These are phyloP conservation scores for Mollisiaceae sp. DNA, from an alignment of 2,329 filamentous ascomycete species.

Conservation along the genomic window DNA sequence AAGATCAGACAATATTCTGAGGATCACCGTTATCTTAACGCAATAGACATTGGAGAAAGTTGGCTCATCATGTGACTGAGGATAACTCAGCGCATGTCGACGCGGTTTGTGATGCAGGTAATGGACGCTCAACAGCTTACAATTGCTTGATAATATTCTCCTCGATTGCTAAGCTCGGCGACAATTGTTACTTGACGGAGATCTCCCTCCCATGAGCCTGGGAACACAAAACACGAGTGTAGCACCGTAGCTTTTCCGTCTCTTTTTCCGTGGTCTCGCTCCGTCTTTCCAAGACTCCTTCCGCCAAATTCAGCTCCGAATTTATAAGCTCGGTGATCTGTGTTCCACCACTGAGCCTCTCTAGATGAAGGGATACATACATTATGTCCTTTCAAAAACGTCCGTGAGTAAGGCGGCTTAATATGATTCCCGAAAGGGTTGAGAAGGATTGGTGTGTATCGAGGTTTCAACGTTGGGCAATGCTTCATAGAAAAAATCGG, in stretches of 20 bases:
- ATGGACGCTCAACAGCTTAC: no score
- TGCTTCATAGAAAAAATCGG: not conserved
- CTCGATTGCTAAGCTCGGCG: not conserved
- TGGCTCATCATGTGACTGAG: no score
- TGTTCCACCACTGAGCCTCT: conserved; percentile 5
- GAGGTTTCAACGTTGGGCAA: no score
- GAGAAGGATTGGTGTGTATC: not conserved
- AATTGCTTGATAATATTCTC: no score
- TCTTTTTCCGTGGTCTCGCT: not conserved
- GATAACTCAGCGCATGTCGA: no score
- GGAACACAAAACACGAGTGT: not conserved
- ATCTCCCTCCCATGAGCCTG: not conserved
- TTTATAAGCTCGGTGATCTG: conserved; percentile 8
- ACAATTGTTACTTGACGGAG: not conserved
- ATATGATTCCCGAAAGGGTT: conserved; percentile 1
- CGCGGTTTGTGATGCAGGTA: no score
- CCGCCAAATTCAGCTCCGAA: not conserved
- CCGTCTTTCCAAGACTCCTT: not conserved
- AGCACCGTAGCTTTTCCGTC: not conserved
- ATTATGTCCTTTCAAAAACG: not conserved
- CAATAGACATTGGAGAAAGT: no score
- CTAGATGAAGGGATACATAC: not conserved
- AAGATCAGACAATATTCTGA: no score
- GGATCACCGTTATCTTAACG: no score
- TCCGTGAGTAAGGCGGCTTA: conserved; percentile 3